These are phyloP conservation scores for Herpetomonas samuelpessoai DNA, from an alignment of 208 protist species.

Conservation along the genomic window DNA sequence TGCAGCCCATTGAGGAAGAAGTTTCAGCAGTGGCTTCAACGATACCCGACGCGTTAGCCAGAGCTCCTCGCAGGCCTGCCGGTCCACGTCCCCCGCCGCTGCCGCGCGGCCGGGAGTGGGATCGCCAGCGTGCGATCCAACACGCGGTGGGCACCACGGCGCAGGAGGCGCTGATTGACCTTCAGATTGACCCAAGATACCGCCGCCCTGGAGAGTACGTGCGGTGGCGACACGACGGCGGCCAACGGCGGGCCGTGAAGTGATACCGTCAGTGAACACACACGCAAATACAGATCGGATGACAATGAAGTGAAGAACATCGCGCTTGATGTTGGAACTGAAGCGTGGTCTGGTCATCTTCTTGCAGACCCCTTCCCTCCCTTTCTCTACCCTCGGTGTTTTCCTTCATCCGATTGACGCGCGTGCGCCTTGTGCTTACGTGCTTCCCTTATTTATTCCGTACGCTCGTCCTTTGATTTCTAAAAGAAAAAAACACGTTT, in stretches of 20 bases:
- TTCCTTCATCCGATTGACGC: no score
- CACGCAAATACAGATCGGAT: neutral
- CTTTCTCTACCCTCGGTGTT: no score
- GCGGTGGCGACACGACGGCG: constrained; percentile 3
- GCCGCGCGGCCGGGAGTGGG: constrained; percentile 70
- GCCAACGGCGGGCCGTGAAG: neutral
- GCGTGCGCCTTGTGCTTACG: no score
- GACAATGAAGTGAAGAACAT: no score
- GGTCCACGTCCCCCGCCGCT: constrained; percentile 17
- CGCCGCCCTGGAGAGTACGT: constrained; percentile 60
- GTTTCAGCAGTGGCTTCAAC: constrained; percentile 14
- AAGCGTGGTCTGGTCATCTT: no score
- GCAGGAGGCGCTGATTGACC: constrained; percentile 75
- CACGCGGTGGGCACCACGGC: constrained; percentile 41
- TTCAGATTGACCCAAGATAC: constrained; percentile 63
- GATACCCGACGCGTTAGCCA: constrained; percentile 1
- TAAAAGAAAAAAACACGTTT: no score
- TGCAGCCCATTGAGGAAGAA: constrained; percentile 40
- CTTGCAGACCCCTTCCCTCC: no score
- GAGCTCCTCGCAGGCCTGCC: constrained; percentile 15
- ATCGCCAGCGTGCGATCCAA: constrained; percentile 72
- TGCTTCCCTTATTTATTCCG: neutral
- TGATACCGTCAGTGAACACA: no score
- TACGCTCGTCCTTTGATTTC: constrained; percentile 4
- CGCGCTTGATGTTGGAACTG: no score